A percentile compares a stretch with the other conserved stretches of the same genome.
Conservation (phyloP, 148 eudicot species). For the Simmondsia chinensis region DNA sequence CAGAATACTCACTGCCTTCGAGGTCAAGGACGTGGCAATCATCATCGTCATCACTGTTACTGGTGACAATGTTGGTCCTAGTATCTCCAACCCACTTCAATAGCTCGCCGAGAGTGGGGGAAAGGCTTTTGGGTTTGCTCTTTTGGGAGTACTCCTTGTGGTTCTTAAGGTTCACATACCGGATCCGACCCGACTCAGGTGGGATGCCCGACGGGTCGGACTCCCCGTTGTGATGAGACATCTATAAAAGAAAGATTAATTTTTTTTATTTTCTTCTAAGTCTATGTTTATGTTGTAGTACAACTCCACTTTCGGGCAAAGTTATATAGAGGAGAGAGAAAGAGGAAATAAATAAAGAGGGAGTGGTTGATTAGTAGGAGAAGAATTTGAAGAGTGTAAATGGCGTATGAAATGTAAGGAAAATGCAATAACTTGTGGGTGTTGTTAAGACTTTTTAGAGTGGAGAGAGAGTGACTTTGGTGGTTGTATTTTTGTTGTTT, state of each 20-base stretch:
- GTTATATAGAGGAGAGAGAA: constrained; percentile 11
- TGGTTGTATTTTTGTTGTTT: constrained; percentile 25
- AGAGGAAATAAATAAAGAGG: background rate
- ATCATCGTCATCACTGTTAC: constrained; percentile 10
- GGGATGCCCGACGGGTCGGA: constrained; percentile 15
- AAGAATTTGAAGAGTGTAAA: constrained; percentile 5
- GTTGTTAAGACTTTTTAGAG: constrained; percentile 7
- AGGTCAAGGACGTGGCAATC: constrained; percentile 34
- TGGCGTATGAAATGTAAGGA: background rate
- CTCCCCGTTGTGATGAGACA: no score
- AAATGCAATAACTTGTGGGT: background rate
- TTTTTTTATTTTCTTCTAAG: background rate
- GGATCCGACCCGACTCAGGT: constrained; percentile 16
- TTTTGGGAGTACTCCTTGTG: constrained; percentile 34
- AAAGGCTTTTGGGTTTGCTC: constrained; percentile 24
- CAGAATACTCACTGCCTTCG: background rate
- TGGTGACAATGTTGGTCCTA: constrained; percentile 11
- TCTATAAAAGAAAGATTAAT: constrained; percentile 1
- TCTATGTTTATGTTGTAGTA: background rate
- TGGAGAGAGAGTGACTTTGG: constrained; percentile 10
- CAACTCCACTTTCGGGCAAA: background rate
- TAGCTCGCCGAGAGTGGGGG: constrained; percentile 54
- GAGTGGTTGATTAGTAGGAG: background rate
- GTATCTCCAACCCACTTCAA: constrained; percentile 34
- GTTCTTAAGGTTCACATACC: constrained; percentile 47